Evolutionary conservation across 768 basidiomycete genomes (phyloP), one percentile per base, ranked within the genome.

Genomic region (Rhodotorula paludigena): DNA sequence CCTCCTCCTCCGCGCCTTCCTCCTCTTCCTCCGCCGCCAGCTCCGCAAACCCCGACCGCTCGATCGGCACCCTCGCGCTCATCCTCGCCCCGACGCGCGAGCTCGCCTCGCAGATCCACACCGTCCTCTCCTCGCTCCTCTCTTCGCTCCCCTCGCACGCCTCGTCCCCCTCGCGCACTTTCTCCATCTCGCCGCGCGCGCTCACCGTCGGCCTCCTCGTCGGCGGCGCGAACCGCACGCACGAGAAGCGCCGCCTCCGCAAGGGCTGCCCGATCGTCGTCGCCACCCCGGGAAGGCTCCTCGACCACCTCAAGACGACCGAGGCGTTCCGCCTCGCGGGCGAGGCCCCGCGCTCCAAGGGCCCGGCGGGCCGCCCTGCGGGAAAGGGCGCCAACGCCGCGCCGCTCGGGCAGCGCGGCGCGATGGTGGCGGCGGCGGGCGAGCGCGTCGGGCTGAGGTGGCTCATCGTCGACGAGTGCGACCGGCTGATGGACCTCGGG

Each of bases 241-340:
- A 99, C 79, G 96, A 99, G 80, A 99, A 99, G 77, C 90, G 92
- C 11, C 85, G 90, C 45, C 82, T 99, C 65, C 84, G 96, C 47
- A 98, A 98, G 78, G 96, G 96, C 52, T 78, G 94, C 25, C 93
- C 96, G 0, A 92, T 99, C 71, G 84, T 99, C 52, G 93, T 99
- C 33, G 87, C 91, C 14, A 98, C 96, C 48, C 96, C 96, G 7
- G 96, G 96, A 66, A 84, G 96, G 45, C 81, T 99, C 21, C 84
- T 99, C 63, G 96, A 98, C 77, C 96, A 99, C 76, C 83, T 99
- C 45, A 92, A 98, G 78, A 93, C 94, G 74, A 98, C 96, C 0
- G 85, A 89, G 0, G 87, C 90, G 0, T 91, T 99, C 79, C 87
- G 92, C 66, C 84, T 93, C 62, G 92, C 74, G 28, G 75, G 75